Conservation (phyloP, 257 asterid species). For the Fraxinus americana region DNA sequence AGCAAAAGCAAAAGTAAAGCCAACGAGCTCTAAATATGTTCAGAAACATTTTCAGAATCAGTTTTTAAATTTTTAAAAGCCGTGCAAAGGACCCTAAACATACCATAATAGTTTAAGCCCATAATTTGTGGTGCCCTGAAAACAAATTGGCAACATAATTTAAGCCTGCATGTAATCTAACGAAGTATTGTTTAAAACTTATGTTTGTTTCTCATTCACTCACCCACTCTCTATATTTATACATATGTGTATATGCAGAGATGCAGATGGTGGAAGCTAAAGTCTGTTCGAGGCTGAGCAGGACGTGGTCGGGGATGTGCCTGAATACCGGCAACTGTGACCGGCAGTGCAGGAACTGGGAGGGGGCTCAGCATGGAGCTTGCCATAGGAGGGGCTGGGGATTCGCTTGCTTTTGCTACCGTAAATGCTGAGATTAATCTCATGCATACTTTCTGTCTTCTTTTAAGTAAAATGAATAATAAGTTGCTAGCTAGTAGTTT, state of each 20-base stretch:
- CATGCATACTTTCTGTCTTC: background rate
- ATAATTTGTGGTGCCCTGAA: no score
- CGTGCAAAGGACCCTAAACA: no score
- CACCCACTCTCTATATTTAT: no score
- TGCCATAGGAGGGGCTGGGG: constrained; percentile 37
- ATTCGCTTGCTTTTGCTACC: constrained; percentile 46
- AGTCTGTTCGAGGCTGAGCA: constrained; percentile 38
- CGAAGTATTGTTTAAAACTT: no score
- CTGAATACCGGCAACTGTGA: constrained; percentile 28
- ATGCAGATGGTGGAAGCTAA: constrained; percentile 32
- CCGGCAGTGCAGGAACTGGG: constrained; percentile 46
- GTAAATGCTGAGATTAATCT: constrained; percentile 16
- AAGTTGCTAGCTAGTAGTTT: background rate
- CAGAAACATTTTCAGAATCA: no score
- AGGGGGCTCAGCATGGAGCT: constrained; percentile 42
- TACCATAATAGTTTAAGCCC: no score
- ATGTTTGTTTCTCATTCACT: no score
- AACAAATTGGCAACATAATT: no score
- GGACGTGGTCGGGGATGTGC: constrained; percentile 42
- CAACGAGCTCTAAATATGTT: no score
- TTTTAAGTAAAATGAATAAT: background rate
- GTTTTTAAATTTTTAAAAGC: no score
- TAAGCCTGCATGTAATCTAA: no score
- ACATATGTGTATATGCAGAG: constrained; percentile 33
- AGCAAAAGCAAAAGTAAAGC: no score